Evolutionary conservation across 768 basidiomycete genomes (phyloP).

Genomic region (Boletus rubroflammeus): DNA sequence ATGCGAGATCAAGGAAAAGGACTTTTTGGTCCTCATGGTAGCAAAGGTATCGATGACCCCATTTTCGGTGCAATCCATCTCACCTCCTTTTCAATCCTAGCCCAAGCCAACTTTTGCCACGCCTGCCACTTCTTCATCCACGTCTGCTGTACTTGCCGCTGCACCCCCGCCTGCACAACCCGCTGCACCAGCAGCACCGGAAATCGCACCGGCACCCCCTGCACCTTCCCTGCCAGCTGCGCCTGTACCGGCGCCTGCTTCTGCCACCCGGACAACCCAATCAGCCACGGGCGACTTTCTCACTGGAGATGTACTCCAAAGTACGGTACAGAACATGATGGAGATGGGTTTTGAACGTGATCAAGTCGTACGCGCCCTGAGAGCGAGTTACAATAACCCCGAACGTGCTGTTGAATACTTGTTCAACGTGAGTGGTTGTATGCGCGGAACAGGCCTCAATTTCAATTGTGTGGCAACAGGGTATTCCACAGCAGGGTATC

Average conservation of each 20-base stretch:
- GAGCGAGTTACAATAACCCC: slow-evolving; percentile 96
- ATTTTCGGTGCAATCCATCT: not conserved
- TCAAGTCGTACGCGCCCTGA: slow-evolving; percentile 77
- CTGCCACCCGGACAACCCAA: slow-evolving; percentile 27
- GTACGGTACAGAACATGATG: slow-evolving; percentile 76
- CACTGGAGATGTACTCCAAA: slow-evolving; percentile 70
- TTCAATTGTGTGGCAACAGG: slow-evolving; percentile 43
- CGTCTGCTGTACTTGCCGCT: slow-evolving; percentile 9
- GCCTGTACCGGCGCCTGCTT: slow-evolving; percentile 31
- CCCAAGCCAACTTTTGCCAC: slow-evolving; percentile 48
- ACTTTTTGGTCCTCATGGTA: slow-evolving; percentile 99
- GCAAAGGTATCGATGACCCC: slow-evolving; percentile 63
- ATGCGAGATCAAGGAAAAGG: slow-evolving; percentile 95
- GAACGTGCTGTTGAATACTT: slow-evolving; percentile 98
- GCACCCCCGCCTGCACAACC: slow-evolving; percentile 22
- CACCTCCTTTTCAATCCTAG: slow-evolving; percentile 31
- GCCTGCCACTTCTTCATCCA: slow-evolving; percentile 21
- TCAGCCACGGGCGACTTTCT: slow-evolving; percentile 60
- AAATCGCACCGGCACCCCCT: slow-evolving; percentile 31
- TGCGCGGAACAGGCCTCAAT: not conserved
- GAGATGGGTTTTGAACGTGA: slow-evolving; percentile 95
- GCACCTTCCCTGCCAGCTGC: slow-evolving; percentile 32
- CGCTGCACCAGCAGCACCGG: slow-evolving; percentile 30
- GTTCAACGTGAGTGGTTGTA: slow-evolving; percentile 63
- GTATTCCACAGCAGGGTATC: slow-evolving; percentile 60